Percentiles rank a stretch among this genome's conserved stretches.
Evolutionary conservation across 306 rosid genomes (phyloP).

Genomic region (Fagus crenata): DNA sequence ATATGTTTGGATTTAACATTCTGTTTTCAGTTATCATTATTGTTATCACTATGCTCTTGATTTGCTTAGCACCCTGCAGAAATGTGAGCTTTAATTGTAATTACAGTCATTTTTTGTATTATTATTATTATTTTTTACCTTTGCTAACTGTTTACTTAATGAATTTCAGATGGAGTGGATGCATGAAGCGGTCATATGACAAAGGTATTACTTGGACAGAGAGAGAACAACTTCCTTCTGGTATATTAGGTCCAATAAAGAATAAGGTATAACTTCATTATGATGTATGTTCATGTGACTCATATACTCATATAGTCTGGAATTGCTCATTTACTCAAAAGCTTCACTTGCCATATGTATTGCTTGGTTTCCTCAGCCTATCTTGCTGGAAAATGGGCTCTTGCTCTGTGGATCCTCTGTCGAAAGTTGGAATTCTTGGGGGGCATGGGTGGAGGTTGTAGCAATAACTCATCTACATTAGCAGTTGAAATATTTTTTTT

Average conservation of each 20-base stretch:
- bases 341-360: conserved; percentile 10
- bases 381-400: conserved; percentile 72
- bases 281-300: conserved; percentile 4
- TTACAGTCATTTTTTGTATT: neutral
- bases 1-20: neutral
- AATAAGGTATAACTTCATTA: conserved; percentile 64
- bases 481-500: conserved; percentile 12
- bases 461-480: conserved; percentile 22
- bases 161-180: conserved; percentile 84
- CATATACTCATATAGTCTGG: neutral
- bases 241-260: conserved; percentile 95
- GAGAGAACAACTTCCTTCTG: conserved; percentile 97
- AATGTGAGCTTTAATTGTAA: neutral
- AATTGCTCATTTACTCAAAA: conserved; percentile 1
- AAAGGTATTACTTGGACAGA: conserved; percentile 73
- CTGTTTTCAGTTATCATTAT: neutral
- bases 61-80: neutral
- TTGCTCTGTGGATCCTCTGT: conserved; percentile 95
- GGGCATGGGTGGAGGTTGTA: conserved; percentile 89
- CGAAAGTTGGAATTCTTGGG: conserved; percentile 99
- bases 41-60: neutral
- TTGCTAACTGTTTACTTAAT: conserved; percentile 18
- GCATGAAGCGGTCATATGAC: conserved; percentile 78
- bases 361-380: conserved; percentile 58
- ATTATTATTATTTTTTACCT: neutral